Evolutionary conservation across 257 asterid species (phyloP), one percentile per base, ranked within the genome.

Genomic region (Ballota nigra): DNA sequence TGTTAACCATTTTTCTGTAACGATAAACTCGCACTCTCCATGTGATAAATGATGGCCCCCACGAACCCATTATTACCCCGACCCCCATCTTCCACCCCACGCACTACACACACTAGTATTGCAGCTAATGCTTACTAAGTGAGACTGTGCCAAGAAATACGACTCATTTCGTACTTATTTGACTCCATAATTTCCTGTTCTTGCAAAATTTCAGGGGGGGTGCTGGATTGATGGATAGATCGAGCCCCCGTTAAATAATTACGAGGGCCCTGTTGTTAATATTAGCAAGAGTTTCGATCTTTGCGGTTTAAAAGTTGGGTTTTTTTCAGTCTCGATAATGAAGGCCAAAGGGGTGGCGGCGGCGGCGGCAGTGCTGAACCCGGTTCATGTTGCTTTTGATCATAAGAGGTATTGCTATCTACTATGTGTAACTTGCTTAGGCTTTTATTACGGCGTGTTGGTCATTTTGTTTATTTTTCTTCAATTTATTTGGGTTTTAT

Each of bases 381-480:
- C 91, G 24, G 71, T 75, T 78, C 76, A 89, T 5, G 79, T 75
- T 63, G 72, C 96, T 77, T 83, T 87, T 55, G 97, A 93, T 73
- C 86, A 89, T 78, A 91, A 91, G 83, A 86, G 98, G 96, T 93
- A 76, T 56, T 34, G 71, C 63, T 26, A 24, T 26, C 72, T n/a
- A 51, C 55, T 76, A 69, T 66, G 43, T 33, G 38, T 6, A 4
- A 6, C 68, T 53, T 8, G 53, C 20, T 75, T 55, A n/a, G n/a
- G n/a, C n/a, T n/a, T n/a, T n/a, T n/a, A n/a, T n/a, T n/a, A n/a
- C n/a, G n/a, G n/a, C n/a, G n/a, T 60, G 69, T 62, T 15, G 66
- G 45, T 18, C 71, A 11, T 49, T 59, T 20, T 72, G 55, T 9
- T n/a, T n/a, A 0, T 40, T 13, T 20, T 57, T 56, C 13, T 2